phyloP scores from a whole-genome alignment of 139 green algal genomes.

The Chloropicon primus region DNA sequence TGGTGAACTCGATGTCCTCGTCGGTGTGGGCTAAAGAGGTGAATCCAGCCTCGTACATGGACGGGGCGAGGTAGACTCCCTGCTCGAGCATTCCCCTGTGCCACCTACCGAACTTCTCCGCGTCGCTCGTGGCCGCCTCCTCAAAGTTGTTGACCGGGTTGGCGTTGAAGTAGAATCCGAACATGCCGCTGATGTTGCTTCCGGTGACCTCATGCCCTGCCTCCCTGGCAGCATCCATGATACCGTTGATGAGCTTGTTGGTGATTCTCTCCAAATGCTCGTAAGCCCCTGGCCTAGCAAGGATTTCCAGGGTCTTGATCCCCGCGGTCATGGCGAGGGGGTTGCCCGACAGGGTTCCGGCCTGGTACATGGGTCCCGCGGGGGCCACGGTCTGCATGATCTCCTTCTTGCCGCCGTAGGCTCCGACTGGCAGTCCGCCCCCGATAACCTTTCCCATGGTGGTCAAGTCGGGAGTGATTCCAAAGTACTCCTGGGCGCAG shows the following conservation, averaged over 20 bases:
- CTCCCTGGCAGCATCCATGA: slow-evolving; percentile 68
- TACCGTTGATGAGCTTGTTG: slow-evolving; percentile 72
- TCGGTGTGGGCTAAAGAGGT: slow-evolving; percentile 86
- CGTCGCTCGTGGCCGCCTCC: slow-evolving; percentile 78
- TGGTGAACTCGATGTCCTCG: slow-evolving; percentile 86
- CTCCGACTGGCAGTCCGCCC: slow-evolving; percentile 90
- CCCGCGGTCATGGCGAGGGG: slow-evolving; percentile 94
- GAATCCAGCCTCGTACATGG: slow-evolving; percentile 91
- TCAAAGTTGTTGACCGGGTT: slow-evolving; percentile 76
- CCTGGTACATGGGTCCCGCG: slow-evolving; percentile 93
- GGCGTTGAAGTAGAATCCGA: slow-evolving; percentile 98
- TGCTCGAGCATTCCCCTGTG: slow-evolving; percentile 96
- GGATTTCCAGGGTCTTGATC: slow-evolving; percentile 97
- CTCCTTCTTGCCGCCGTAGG: slow-evolving; percentile 84
- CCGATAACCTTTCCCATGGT: slow-evolving; percentile 99
- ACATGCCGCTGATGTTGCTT: slow-evolving; percentile 91
- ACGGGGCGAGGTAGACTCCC: slow-evolving; percentile 93
- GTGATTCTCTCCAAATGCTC: slow-evolving; percentile 86
- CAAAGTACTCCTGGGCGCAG: slow-evolving; percentile 82
- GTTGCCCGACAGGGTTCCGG: slow-evolving; percentile 93
- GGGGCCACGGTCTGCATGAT: slow-evolving; percentile 98
- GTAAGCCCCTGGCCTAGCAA: slow-evolving; percentile 74
- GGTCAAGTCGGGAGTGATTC: slow-evolving; percentile 92
- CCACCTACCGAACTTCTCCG: slow-evolving; percentile 87
- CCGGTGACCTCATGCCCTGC: slow-evolving; percentile 76